phyloP scores from a whole-genome alignment of 1,139 yeast genomes.

The Geotrichum australiense region DNA sequence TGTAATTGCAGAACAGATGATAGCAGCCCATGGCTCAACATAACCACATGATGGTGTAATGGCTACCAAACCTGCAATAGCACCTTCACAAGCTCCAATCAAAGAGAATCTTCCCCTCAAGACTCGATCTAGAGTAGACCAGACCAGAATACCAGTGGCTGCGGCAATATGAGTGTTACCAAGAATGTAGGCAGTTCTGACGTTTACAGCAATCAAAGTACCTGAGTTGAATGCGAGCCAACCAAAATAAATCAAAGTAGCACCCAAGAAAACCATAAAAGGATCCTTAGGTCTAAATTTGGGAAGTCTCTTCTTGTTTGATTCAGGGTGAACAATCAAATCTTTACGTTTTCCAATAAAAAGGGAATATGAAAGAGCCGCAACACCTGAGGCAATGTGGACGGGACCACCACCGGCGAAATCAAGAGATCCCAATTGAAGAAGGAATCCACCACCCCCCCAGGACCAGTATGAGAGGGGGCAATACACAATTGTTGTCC shows the following conservation, averaged over 20 bases:
- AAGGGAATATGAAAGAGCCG: conserved; percentile 78
- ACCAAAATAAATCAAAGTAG: conserved; percentile 60
- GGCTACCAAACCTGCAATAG: conserved; percentile 91
- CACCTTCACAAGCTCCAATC: conserved; percentile 91
- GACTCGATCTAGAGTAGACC: conserved; percentile 86
- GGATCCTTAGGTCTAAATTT: conserved; percentile 95
- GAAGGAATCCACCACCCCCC: conserved; percentile 90
- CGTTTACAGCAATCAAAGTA: conserved; percentile 54
- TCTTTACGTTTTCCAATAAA: conserved; percentile 71
- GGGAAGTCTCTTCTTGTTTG: conserved; percentile 51
- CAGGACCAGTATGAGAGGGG: conserved; percentile 94
- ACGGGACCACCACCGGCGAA: conserved; percentile 99
- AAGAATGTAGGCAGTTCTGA: conserved; percentile 72
- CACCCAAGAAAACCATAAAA: conserved; percentile 74
- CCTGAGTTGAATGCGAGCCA: conserved; percentile 77
- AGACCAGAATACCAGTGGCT: conserved; percentile 80
- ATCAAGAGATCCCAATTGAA: conserved; percentile 83
- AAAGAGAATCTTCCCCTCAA: conserved; percentile 87
- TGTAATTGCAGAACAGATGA: conserved; percentile 71
- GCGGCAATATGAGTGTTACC: conserved; percentile 89
- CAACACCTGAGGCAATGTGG: conserved; percentile 84
- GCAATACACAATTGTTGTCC: conserved; percentile 92
- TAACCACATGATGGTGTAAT: conserved; percentile 95
- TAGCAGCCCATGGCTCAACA: conserved; percentile 88
- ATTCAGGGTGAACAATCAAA: background rate